A percentile compares a stretch with the other conserved stretches of the same genome.
Evolutionary conservation across 345 rosid genomes (phyloP).

Genomic region (Arabidopsis arenosa): DNA sequence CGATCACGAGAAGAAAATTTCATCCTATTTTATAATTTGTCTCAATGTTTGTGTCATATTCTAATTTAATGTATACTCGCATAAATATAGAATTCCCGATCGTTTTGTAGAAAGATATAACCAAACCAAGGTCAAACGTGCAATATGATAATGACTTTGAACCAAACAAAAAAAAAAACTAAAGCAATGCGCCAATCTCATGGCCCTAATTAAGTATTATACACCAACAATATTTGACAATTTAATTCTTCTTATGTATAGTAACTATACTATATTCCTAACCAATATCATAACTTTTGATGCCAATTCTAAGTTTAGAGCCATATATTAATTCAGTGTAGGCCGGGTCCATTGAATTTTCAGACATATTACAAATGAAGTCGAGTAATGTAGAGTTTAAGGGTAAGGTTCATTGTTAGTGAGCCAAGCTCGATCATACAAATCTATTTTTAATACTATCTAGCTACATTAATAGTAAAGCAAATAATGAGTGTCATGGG

Average conservation of each 20-base stretch:
- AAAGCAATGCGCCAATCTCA: conserved; percentile 3
- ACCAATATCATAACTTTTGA: neutral
- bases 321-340: neutral
- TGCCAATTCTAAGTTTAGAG: neutral
- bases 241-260: conserved; percentile 1
- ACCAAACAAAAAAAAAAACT: neutral
- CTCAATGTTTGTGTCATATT: conserved; percentile 39
- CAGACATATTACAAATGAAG: neutral
- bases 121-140: conserved; percentile 37
- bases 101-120: conserved; percentile 1
- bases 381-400: neutral
- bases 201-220: conserved; percentile 27
- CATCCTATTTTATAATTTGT: conserved; percentile 26
- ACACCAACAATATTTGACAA: conserved; percentile 22
- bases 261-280: conserved; percentile 5
- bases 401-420: neutral
- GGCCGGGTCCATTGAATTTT: neutral
- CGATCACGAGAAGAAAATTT: conserved; percentile 36
- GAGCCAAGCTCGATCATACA: neutral
- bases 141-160: conserved; percentile 41
- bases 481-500: conserved; percentile 24
- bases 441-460: neutral
- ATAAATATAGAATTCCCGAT: neutral
- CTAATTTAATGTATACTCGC: conserved; percentile 23
- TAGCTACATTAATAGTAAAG: neutral